Evolutionary conservation across 2,329 filamentous ascomycete species (phyloP), one percentile per base, ranked within the genome.

Genomic region (Penicillium verrucosum): DNA sequence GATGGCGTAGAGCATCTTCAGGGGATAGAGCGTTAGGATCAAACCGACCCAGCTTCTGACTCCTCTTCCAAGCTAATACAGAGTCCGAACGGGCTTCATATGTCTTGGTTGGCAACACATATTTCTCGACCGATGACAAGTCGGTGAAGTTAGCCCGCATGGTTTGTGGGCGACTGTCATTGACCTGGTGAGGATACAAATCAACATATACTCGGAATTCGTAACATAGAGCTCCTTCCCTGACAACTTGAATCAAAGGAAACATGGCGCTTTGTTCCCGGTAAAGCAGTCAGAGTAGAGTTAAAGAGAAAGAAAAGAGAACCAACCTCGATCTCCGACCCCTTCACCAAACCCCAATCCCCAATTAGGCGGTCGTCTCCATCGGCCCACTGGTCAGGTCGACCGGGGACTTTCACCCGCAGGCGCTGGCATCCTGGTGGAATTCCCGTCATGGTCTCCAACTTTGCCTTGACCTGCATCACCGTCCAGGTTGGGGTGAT

Each of bases 1-100:
- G 86, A 16, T 83, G 81, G 56, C 89, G 78, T 72, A 89, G 89
- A 61, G 89, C 83, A 70, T 90, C 81, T 71, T 92, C 87, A 23
- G 89, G 83, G 58, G 81, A 85, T 18, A 89, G 86, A 8, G 92
- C 90, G 65, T 88, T 82, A 12, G 94, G 94, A 71, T 97, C 91
- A 76, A 99, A 99, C 36, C 94, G 90, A 49, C 94, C 94, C n/a
- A 97, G 84, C 73, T 95, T 92, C 74, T 96, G 87, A n/a, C 86
- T 80, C 77, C 90, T 93, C 78, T 99, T 99, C 92, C 92, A 97
- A 6, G 92, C 90, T 25, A 97, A 83, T 14, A 99, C 94, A 4
- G 89, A 93, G 75, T 97, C 90, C 42, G 86, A 81, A 70, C 92
- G 91, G 68, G 86, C 85, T 72, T 92, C 91, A 76, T 99, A 99